phyloP scores from a whole-genome alignment of 2,329 filamentous ascomycete genomes.

The Penicillium polonicum region DNA sequence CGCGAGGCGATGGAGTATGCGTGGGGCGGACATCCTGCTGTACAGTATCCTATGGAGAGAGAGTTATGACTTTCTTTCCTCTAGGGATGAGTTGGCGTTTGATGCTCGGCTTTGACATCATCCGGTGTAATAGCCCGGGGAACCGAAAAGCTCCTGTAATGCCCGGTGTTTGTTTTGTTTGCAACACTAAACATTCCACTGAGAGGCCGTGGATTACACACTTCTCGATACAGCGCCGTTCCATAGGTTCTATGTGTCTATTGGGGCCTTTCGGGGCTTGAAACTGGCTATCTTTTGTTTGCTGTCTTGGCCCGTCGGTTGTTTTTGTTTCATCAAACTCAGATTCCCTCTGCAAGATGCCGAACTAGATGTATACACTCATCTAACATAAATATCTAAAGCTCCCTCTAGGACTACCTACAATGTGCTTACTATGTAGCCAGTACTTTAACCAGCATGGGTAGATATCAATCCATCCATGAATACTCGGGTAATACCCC shows the following conservation, averaged over 20 bases:
- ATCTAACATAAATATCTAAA: not conserved
- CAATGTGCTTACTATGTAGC: not conserved
- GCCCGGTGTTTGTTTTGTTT: constrained; percentile 40
- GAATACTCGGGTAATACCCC: not conserved
- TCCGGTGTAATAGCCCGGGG: constrained; percentile 25
- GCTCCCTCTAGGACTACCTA: not conserved
- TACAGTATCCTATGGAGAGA: not conserved
- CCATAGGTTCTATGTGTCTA: not conserved
- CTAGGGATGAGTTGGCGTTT: constrained; percentile 12
- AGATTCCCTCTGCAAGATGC: not conserved
- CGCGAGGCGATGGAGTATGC: constrained; percentile 47
- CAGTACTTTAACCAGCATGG: not conserved
- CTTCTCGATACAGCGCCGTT: not conserved
- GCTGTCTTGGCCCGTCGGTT: not conserved
- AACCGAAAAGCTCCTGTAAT: constrained; percentile 22
- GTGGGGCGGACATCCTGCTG: constrained; percentile 47
- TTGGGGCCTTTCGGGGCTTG: not conserved
- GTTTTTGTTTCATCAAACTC: not conserved
- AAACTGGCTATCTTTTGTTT: not conserved
- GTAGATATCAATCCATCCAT: not conserved
- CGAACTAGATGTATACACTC: not conserved
- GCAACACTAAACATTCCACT: constrained; percentile 23
- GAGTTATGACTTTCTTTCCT: constrained; percentile 1
- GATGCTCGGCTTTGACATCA: constrained; percentile 40
- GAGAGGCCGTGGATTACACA: constrained; percentile 17